Evolutionary conservation across 495 filamentous ascomycete species (phyloP), one percentile per base, ranked within the genome.

Genomic region (Daldinia grandis): DNA sequence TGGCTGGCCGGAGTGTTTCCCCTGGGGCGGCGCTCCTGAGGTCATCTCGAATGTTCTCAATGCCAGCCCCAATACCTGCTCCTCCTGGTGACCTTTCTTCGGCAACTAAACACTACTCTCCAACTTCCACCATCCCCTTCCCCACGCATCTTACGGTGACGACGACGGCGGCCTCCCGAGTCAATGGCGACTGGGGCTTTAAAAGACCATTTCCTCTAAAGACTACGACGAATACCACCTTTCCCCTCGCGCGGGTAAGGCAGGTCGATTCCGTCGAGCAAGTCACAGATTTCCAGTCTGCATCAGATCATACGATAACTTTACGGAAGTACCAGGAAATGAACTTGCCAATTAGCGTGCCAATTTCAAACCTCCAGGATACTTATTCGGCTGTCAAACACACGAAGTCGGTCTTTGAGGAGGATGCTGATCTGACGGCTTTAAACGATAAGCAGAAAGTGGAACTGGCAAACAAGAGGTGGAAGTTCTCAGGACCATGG

Each of bases 171-270:
- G 85, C 90, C 24, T 94, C 95, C n/a, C 86, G 93, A 35, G 76
- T 80, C 21, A 85, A 86, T 69, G 95, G 95, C 21, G 95, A 98
- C 75, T 99, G 95, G 96, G 95, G 95, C 25, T 81, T 98, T 69
- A 99, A 99, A 80, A 84, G 96, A 38, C 84, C 92, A 8, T 81
- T 98, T 0, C 95, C 95, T 2, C 78, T 89, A 8, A 88, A 88
- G 74, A 87, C 90, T 6, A 97, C 92, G 1, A 89, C 87, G 0
- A 89, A 86, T 63, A 88, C 91, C 8, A 87, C 86, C 2, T 89
- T 86, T 31, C 91, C 94, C 1, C 83, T 90, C 21, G 84, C 97
- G 38, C 85, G 91, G 37, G 81, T 98, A 61, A 83, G 79, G 62
- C 85, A 89, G 33, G 83, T 96, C 60, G 95, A 99, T 82, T 94